Evolutionary conservation across 441 rosid genomes (phyloP), one percentile per base, ranked within the genome.

Genomic region (Adansonia grandidieri): DNA sequence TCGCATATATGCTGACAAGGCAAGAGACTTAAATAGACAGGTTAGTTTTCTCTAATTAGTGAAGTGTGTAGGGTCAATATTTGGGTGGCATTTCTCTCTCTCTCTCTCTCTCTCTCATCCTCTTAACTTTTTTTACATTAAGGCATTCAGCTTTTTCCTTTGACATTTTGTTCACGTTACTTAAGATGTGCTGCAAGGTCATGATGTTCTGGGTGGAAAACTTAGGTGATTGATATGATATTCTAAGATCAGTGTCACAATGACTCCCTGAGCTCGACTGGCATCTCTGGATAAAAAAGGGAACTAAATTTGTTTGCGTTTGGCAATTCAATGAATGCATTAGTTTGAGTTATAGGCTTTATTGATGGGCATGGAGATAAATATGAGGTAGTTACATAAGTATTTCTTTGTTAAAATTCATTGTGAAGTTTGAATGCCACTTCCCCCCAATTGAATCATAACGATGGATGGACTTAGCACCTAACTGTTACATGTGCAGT

Each of bases 1-100:
- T 56, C 98, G 97, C 76, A 76, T 89, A 80, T 97, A 97, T 85
- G 99, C 99, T 69, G 98, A 93, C 83, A 97, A 95, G 87, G 99
- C 99, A 20, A 93, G 93, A 86, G 98, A 95, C 85, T 86, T 97
- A 90, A 97, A 97, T 87, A 92, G 92, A 22, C 98, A 97, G 97
- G 99, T 97, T 57, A 78, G 93, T 87, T 85, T 68, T 82, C 40
- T 75, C 61, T 47, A 42, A 20, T 79, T 22, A 13, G 10, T 63
- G 14, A 45, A 70, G n/a, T 5, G 20, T 47, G 11, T 15, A 24
- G 74, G 5, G 15, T 66, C 58, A 48, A 13, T 28, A 28, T 20
- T 51, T 48, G 71, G 66, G 74, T 0, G 19, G 2, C n/a, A 24
- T 67, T 13, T 73, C 32, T 37, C 68, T 51, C 56, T 9, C 53